A percentile compares a stretch with the other conserved stretches of the same genome.
Evolutionary conservation across 495 filamentous ascomycete genomes (phyloP).

Genomic region (Lasiosphaeris hirsuta): DNA sequence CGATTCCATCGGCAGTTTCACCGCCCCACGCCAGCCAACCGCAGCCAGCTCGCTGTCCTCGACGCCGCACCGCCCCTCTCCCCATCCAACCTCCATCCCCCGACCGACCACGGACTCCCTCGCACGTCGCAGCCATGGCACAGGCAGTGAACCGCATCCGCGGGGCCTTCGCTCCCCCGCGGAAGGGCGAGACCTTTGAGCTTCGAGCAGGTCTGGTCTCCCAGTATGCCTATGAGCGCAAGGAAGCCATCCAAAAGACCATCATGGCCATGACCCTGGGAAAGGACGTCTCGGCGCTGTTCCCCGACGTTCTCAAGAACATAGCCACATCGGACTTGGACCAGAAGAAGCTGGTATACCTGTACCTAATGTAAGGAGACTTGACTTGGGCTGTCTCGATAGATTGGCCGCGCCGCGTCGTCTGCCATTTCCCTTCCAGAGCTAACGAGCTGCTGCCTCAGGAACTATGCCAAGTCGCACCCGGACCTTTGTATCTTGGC

Average conservation of each 20-base stretch:
- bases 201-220: constrained; percentile 95
- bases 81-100: background rate
- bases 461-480: constrained; percentile 99
- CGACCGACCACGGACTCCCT: background rate
- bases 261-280: constrained; percentile 99
- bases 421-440: background rate
- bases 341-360: constrained; percentile 99
- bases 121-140: constrained; percentile 45
- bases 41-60: background rate
- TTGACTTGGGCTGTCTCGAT: constrained; percentile 8
- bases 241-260: constrained; percentile 98
- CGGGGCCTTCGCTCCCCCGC: constrained; percentile 83
- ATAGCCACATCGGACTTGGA: constrained; percentile 93
- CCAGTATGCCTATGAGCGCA: constrained; percentile 98
- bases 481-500: constrained; percentile 98
- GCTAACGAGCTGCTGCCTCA: constrained; percentile 29
- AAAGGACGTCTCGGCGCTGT: constrained; percentile 96
- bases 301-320: constrained; percentile 98
- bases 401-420: background rate
- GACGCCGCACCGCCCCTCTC: constrained; percentile 7
- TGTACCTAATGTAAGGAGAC: constrained; percentile 83
- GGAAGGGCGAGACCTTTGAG: constrained; percentile 98
- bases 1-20: constrained; percentile 7
- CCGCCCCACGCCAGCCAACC: constrained; percentile 12
- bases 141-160: constrained; percentile 91